Evolutionary conservation across 73 alveolate genomes (phyloP).

Genomic region (Paramecium biaurelia): DNA sequence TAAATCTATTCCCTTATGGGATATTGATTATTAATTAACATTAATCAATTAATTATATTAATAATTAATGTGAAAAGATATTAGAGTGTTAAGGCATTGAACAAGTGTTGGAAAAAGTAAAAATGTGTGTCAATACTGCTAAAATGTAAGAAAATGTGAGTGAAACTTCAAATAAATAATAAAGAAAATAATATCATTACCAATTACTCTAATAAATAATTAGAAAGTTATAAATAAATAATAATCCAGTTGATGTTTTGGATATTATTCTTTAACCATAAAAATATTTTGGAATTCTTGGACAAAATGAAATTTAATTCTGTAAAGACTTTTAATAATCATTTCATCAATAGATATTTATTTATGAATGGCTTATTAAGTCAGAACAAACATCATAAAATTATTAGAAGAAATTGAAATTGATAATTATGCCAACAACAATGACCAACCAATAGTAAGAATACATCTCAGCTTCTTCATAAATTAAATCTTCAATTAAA

Average conservation of each 20-base stretch:
- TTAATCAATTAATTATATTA: neutral
- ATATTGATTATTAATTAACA: neutral
- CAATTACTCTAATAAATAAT: neutral
- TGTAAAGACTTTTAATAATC: neutral
- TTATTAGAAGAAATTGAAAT: neutral
- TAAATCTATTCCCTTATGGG: neutral
- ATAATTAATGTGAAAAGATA: neutral
- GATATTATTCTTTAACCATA: neutral
- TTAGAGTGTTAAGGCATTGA: neutral
- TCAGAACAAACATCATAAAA: neutral
- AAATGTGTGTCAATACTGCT: neutral
- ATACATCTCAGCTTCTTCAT: neutral
- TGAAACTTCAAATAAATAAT: neutral
- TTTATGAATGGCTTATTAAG: neutral
- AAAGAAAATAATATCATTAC: neutral
- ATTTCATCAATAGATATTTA: neutral
- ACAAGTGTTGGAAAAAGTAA: neutral
- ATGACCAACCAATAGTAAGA: constrained; percentile 2
- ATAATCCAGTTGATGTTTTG: neutral
- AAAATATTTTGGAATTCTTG: neutral
- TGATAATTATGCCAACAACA: neutral
- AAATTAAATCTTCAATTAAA: neutral
- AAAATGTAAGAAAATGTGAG: neutral
- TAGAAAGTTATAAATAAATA: neutral
- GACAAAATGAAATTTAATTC: neutral